Base-by-base conservation (phyloP, 257 asterid species). In the Striga asiatica region DNA sequence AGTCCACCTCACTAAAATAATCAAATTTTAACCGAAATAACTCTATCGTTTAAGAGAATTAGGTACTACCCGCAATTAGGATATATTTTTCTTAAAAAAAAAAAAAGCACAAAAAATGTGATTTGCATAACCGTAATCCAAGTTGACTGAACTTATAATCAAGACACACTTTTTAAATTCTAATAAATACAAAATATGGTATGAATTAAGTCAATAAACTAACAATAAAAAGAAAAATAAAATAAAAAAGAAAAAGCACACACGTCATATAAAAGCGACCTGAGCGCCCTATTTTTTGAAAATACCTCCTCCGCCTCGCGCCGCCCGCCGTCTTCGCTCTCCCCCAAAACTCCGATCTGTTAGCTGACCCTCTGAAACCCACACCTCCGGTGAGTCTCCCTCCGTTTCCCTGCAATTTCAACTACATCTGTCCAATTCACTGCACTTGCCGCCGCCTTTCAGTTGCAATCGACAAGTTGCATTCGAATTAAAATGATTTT, bases 251-350 rank as follows among this genome's bases (percentile, higher is more conserved):
- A 55, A 4, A 22, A 55, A 41, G 6, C 23, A 41, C 5, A 13
- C 23, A 60, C 8, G 70, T 61, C 51, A 60, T 64, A 74, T 56
- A 66, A 52, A 57, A 42, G 9, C 14, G 19, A 13, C 35, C 28
- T 20, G 72, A 60, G 67, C 65, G 70, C 72, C 56, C 81, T 63
- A 56, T 60, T 55, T 54, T 76, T 76, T 59, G 76, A 73, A 76
- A 73, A 73, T 77, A 79, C 51, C 29, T 64, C 27, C 43, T 27
- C 29, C 74, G 8, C 59, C 75, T 76, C 74, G 82, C 79, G 82
- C 79, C 79, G 82, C 66, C 79, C 60, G 62, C 22, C 63, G 18
- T 22, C 32, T 56, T 66, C 64, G 52, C 17, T 18, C 29, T 46
- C 20, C 52, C 74, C 7, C 76, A 39, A 51, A 34, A 34, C 41